Conservation (phyloP, 208 protist genomes). For the Leishmania aethiopica region DNA sequence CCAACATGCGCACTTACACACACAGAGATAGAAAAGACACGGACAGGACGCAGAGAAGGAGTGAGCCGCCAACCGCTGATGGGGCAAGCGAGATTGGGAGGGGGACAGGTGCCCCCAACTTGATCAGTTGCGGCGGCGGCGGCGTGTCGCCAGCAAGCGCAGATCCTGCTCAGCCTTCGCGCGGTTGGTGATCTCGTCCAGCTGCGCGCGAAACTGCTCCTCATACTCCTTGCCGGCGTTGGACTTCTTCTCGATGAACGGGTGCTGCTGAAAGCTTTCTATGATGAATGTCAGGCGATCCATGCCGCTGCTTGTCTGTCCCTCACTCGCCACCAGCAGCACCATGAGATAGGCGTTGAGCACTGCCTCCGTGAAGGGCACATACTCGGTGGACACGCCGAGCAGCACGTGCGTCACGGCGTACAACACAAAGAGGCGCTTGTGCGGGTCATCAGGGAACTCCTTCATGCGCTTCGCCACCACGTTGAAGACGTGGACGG, state of each 20-base stretch:
- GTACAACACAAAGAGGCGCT: slow-evolving; percentile 80
- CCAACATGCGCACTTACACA: slow-evolving; percentile 4
- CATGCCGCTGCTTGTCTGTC: slow-evolving; percentile 69
- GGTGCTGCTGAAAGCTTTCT: slow-evolving; percentile 66
- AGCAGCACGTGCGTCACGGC: slow-evolving; percentile 77
- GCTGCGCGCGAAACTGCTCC: slow-evolving; percentile 59
- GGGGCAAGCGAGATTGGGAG: background rate
- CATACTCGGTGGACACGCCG: slow-evolving; percentile 44
- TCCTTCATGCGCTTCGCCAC: slow-evolving; percentile 81
- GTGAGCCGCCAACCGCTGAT: background rate
- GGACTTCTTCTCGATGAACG: slow-evolving; percentile 64
- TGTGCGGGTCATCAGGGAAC: slow-evolving; percentile 82
- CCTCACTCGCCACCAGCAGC: slow-evolving; percentile 65
- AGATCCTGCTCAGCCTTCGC: slow-evolving; percentile 81
- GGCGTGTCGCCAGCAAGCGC: slow-evolving; percentile 45
- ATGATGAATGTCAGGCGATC: slow-evolving; percentile 75
- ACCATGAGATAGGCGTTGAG: slow-evolving; percentile 86
- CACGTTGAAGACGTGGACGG: slow-evolving; percentile 79
- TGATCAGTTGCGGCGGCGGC: slow-evolving; percentile 34
- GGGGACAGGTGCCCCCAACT: background rate
- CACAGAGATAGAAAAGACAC: background rate
- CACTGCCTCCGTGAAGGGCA: slow-evolving; percentile 53
- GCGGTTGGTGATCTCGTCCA: slow-evolving; percentile 66
- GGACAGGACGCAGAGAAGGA: slow-evolving; percentile 7
- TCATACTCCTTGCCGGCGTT: slow-evolving; percentile 54